Base-by-base conservation (phyloP, 352 stramenopile genomes). In the Globisporangium solare region DNA sequence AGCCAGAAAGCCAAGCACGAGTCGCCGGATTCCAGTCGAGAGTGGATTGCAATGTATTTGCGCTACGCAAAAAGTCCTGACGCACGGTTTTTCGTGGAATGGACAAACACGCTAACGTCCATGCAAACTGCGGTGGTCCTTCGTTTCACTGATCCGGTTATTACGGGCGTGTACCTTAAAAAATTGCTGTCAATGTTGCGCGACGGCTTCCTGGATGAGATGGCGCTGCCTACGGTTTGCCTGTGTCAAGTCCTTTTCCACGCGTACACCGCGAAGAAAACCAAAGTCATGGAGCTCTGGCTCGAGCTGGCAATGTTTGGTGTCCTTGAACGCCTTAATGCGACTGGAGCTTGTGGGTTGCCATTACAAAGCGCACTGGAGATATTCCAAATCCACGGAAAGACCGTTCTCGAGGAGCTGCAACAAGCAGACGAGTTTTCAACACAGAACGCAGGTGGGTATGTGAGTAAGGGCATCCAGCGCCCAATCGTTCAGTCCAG, bases 331-430 rank as follows among this genome's bases (percentile, higher is more conserved):
- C 61, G 63, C 12, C 56, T 84, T 11, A 76, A 89, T 39, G 14
- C 86, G 11, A 47, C 57, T 6, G 27, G 27, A 35, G 66, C 54
- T 17, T 73, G 74, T 17, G 60, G 62, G 8, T 17, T 88, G 7
- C 70, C 76, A 13, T 55, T 91, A 22, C 76, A 88, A 56, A 76
- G 60, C 49, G 71, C 77, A 10, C 62, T 91, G 2, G 73, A 85
- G 21, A 67, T 75, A 20, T 65, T 89, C 8, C 75, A 86, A 17
- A 47, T 27, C 12, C 56, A 71, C 24, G 74, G 63, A 20, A 60
- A 73, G 24, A 39, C 20, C 4, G 61, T 89, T 37, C 63, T 82
- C 12, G 72, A 71, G 18, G 79, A 91, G 39, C 47, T 91, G 0
- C 73, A 78, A 62, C 37, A 60, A 14, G 6, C n/a, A 12, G 46